phyloP scores from a whole-genome alignment of 345 rosid species.

The Citrus sp. region DNA sequence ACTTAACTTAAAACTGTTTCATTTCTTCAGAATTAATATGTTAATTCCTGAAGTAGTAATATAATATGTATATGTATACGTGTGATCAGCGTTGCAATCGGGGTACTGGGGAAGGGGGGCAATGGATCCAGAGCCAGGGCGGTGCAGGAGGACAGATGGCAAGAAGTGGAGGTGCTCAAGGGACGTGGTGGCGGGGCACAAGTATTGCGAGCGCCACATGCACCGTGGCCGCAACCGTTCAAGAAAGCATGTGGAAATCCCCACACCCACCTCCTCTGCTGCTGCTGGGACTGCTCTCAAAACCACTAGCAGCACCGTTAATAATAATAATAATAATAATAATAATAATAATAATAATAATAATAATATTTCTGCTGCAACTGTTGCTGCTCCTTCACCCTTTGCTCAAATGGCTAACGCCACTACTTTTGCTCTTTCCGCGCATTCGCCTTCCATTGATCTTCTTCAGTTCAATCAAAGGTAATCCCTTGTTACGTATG shows the following conservation, averaged over 20 bases:
- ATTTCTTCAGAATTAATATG: no score
- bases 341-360: no score
- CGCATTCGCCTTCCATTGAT: conserved; percentile 53
- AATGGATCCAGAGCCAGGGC: conserved; percentile 98
- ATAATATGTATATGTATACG: neutral
- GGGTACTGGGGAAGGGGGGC: conserved; percentile 88
- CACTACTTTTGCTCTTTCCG: conserved; percentile 39
- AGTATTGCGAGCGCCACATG: conserved; percentile 99
- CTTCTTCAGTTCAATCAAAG: conserved; percentile 54
- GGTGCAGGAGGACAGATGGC: conserved; percentile 97
- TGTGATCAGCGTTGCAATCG: conserved; percentile 38
- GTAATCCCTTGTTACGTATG: conserved; percentile 22
- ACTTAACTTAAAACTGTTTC: no score
- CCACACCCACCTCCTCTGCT: conserved; percentile 40
- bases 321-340: no score
- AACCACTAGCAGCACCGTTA: neutral
- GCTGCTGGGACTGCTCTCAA: conserved; percentile 4
- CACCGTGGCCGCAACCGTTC: conserved; percentile 99
- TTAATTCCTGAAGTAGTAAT: no score
- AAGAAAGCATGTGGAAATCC: conserved; percentile 99
- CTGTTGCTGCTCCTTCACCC: conserved; percentile 17
- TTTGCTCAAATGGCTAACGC: conserved; percentile 36
- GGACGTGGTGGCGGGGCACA: conserved; percentile 83
- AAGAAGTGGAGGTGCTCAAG: conserved; percentile 99
- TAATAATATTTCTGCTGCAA: neutral